Percentiles rank a stretch among this genome's conserved stretches.
phyloP scores from a whole-genome alignment of 75 land plant species.

The Sequoiadendron giganteum region DNA sequence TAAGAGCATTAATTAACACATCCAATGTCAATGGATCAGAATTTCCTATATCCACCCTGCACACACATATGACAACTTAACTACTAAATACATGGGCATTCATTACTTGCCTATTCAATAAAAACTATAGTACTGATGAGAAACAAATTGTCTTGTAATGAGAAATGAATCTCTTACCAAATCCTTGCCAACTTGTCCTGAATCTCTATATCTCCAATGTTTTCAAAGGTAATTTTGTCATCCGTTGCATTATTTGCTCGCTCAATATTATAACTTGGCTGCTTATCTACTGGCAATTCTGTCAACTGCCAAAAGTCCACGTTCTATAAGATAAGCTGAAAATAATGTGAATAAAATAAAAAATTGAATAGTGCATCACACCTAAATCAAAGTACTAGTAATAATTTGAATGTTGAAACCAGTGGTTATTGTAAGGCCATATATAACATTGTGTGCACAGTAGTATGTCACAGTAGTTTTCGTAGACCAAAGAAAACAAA shows the following conservation, averaged over 20 bases:
- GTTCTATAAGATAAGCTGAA: neutral
- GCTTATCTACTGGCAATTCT: constrained; percentile 26
- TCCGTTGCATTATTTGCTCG: constrained; percentile 1
- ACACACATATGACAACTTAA: neutral
- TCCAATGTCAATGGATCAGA: constrained; percentile 37
- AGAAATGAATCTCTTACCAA: constrained; percentile 24
- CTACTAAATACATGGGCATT: neutral
- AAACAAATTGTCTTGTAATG: neutral
- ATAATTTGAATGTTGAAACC: neutral
- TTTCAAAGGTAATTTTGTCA: constrained; percentile 19
- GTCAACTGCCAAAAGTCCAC: constrained; percentile 27
- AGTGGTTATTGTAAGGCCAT: neutral
- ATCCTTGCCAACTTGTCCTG: constrained; percentile 39
- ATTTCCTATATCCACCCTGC: constrained; percentile 44
- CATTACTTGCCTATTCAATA: neutral
- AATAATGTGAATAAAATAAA: neutral
- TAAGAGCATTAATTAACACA: constrained; percentile 34
- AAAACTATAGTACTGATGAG: neutral
- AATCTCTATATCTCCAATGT: constrained; percentile 42
- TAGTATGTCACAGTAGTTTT: neutral
- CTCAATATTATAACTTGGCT: constrained; percentile 23
- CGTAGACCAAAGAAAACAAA: neutral
- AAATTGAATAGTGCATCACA: neutral
- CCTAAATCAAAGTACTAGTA: neutral
- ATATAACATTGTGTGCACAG: neutral